Base-by-base conservation (phyloP, 2,329 filamentous ascomycete genomes). In the Chalaropsis ovoidea region DNA sequence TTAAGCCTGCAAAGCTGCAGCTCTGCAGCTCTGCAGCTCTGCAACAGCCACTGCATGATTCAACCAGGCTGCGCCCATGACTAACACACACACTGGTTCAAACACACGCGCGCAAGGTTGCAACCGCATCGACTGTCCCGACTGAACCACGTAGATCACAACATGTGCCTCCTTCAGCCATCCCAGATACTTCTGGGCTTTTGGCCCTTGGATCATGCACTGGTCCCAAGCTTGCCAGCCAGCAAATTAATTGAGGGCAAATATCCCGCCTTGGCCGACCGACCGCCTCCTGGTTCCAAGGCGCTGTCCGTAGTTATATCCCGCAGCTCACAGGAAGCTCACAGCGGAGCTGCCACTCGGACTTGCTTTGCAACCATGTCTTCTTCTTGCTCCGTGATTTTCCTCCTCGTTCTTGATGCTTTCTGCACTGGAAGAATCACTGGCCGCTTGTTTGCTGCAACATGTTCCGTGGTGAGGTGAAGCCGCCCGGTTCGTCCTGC, bases 131-230 rank as follows among this genome's bases (percentile, higher is more conserved):
- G 43, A 3, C 42, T 43, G 3, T 2, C 42, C 3, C 42, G 11
- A 43, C 15, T 17, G 31, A 58, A n/a, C n/a, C 17, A n/a, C 13
- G 27, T 19, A 19, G 27, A 58, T 58, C 27, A 35, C 42, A 13
- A 43, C 17, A n/a, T n/a, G n/a, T n/a, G n/a, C n/a, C n/a, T 15
- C 42, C 17, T 43, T 15, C 6, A 52, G 22, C 22, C 15, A 39
- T 58, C 54, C 15, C 31, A n/a, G 54, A 58, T 39, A 58, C 54
- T 39, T 58, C 54, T 58, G 54, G 31, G 27, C 54, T 58, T 58
- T 58, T 58, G 54, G 54, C 54, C 54, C 54, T 58, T 39, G 27
- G 6, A 39, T n/a, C 15, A 58, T 35, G 15, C 54, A 58, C 27
- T 17, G n/a, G 27, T 15, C 54, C 24, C 5, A 56, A 19, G 7